Base-by-base conservation (phyloP, 2,329 filamentous ascomycete species). In the Pseudonectria buxi region DNA sequence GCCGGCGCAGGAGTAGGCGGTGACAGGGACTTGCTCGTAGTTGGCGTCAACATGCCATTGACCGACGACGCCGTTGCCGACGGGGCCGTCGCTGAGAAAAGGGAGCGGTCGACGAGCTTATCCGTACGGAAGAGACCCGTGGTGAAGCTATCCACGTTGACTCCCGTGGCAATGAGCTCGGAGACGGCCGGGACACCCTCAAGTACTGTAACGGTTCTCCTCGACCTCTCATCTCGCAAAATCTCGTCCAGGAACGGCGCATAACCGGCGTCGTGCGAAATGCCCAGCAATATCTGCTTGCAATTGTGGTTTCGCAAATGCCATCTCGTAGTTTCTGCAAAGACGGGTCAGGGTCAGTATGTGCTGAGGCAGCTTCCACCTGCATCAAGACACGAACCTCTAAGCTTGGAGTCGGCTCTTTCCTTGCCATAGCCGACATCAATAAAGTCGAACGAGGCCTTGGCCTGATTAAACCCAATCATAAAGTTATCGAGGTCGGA, bases 191-290 rank as follows among this genome's bases (percentile, higher is more conserved):
- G 68, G 6, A 57, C 53, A 4, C 75, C 74, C 47, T 79, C 74
- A 14, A 80, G 57, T 14, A 81, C 61, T 30, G 65, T 69, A 38
- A 80, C 58, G 34, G 69, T 68, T 24, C 59, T 47, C 14, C 62
- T 62, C 14, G 54, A 59, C 7, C 51, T 46, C 10, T 67, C 58
- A 26, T 75, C 68, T 29, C 62, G 59, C 15, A 72, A 57, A 4
- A 79, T 57, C 40, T 76, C 69, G 46, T 76, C 69, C 14, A 82
- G 55, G 44, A 80, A 75, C 7, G 75, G 68, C 4, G 72, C 73
- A 47, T 81, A 81, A 7, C 69, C 69, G 16, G 73, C 64, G 49
- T 81, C 76, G 46, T 80, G 76, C 2, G 75, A 78, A 33, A 80
- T 67, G 30, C 77, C 78, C 25, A 82, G 61, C 24, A 81, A 56